Evolutionary conservation across 2,329 filamentous ascomycete genomes (phyloP).

Genomic region (Neonectria coccinea): DNA sequence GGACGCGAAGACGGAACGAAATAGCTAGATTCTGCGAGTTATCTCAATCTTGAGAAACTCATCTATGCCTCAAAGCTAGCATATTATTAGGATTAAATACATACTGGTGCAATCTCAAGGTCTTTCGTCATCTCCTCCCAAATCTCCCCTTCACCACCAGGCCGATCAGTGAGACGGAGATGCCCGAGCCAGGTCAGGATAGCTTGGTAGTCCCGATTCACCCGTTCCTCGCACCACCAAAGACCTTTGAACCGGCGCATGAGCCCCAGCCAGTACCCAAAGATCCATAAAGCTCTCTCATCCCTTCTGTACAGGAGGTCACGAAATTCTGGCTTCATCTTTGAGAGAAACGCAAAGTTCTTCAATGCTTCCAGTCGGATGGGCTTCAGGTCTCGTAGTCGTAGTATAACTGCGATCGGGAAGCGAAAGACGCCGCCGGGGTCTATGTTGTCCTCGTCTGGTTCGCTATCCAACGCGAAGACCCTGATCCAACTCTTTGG

Average conservation of each 20-base stretch:
- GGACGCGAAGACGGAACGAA: not conserved
- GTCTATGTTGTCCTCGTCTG: not conserved
- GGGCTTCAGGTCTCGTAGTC: slow-evolving; percentile 2
- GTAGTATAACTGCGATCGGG: slow-evolving; percentile 9
- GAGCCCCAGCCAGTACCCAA: slow-evolving; percentile 23
- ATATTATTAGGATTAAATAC: not conserved
- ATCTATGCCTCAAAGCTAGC: not conserved
- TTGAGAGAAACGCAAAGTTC: slow-evolving; percentile 20
- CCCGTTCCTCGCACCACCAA: slow-evolving; percentile 20
- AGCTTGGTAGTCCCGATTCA: slow-evolving; percentile 14
- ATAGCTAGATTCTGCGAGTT: not conserved
- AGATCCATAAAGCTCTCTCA: slow-evolving; percentile 24
- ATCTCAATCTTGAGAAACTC: not conserved
- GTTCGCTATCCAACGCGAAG: slow-evolving; percentile 3
- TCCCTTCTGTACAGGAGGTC: slow-evolving; percentile 12
- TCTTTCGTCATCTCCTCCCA: slow-evolving; percentile 21
- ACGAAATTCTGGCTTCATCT: slow-evolving; percentile 17
- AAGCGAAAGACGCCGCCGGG: slow-evolving; percentile 3
- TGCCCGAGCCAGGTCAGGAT: slow-evolving; percentile 10
- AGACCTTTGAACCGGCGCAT: slow-evolving; percentile 19
- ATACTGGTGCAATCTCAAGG: slow-evolving; percentile 5
- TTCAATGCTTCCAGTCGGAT: not conserved
- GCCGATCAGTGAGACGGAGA: slow-evolving; percentile 5
- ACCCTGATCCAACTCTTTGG: slow-evolving; percentile 6
- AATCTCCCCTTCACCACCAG: not conserved